A percentile compares a stretch with the other conserved stretches of the same genome.
These are phyloP conservation scores for Malassezia pachydermatis DNA, from an alignment of 1,284 basidiomycete species.

Conservation along the genomic window DNA sequence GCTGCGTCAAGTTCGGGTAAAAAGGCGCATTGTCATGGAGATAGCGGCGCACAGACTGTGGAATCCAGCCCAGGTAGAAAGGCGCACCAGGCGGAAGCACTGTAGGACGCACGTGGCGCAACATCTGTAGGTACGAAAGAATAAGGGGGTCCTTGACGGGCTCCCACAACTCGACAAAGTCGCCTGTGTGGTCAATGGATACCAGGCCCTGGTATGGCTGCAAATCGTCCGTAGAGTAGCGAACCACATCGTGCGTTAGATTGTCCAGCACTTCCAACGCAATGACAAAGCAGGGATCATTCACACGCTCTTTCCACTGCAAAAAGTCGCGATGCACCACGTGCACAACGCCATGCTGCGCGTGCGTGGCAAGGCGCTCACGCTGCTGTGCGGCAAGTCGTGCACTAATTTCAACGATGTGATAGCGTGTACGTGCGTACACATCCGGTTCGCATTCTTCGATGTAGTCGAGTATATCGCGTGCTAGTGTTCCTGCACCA, in stretches of 20 bases:
- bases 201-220: slow-evolving; percentile 76
- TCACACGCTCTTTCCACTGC: slow-evolving; percentile 66
- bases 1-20: slow-evolving; percentile 76
- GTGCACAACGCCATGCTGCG: slow-evolving; percentile 54
- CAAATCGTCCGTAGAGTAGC: slow-evolving; percentile 65
- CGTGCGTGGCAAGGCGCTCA: slow-evolving; percentile 27
- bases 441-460: slow-evolving; percentile 72
- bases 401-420: slow-evolving; percentile 83
- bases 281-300: slow-evolving; percentile 79
- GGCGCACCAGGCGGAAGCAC: slow-evolving; percentile 44
- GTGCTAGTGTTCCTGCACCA: slow-evolving; percentile 86
- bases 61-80: slow-evolving; percentile 57
- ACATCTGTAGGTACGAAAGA: slow-evolving; percentile 53
- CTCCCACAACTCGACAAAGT: slow-evolving; percentile 76
- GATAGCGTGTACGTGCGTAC: slow-evolving; percentile 77
- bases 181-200: slow-evolving; percentile 67
- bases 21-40: slow-evolving; percentile 51
- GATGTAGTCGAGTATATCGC: slow-evolving; percentile 74
- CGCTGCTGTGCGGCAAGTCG: slow-evolving; percentile 66
- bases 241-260: slow-evolving; percentile 87
- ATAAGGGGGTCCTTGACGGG: slow-evolving; percentile 77
- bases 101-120: slow-evolving; percentile 3
- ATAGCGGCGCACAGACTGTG: slow-evolving; percentile 47
- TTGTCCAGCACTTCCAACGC: slow-evolving; percentile 97
- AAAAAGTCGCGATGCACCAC: slow-evolving; percentile 77